These are phyloP conservation scores for Sugiyamaella grinbergsii DNA, from an alignment of 1,139 yeast genomes.

Conservation along the genomic window DNA sequence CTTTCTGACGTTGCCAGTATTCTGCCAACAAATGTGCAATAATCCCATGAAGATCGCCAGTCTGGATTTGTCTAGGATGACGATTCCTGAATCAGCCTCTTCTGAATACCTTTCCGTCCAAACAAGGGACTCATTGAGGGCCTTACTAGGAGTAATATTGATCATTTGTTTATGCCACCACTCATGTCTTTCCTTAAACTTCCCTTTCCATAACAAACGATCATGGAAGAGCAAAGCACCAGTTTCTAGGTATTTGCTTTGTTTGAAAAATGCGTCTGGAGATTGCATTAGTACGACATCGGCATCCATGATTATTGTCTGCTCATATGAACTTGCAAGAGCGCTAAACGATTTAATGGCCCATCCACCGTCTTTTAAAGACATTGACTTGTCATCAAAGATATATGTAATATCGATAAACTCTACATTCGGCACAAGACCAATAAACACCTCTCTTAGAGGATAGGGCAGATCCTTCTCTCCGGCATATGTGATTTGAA, in stretches of 20 bases:
- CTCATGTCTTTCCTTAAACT: not conserved
- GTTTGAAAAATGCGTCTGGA: conserved; percentile 14
- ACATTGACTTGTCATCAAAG: conserved; percentile 7
- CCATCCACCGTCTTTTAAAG: conserved; percentile 11
- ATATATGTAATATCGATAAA: conserved; percentile 7
- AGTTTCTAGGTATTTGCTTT: conserved; percentile 7
- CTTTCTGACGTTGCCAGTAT: conserved; percentile 16
- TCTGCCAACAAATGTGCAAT: conserved; percentile 17
- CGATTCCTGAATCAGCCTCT: conserved; percentile 14
- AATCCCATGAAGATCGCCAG: conserved; percentile 11
- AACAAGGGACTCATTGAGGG: conserved; percentile 2
- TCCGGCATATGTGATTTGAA: conserved; percentile 15
- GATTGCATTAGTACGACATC: conserved; percentile 17
- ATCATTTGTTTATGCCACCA: conserved; percentile 13
- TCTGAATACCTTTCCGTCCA: conserved; percentile 15
- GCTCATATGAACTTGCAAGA: conserved; percentile 10
- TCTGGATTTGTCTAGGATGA: conserved; percentile 13
- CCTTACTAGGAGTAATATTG: conserved; percentile 3
- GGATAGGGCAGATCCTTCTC: conserved; percentile 14
- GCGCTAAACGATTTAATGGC: conserved; percentile 18
- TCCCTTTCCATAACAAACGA: not conserved
- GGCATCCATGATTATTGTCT: conserved; percentile 12
- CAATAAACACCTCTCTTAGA: conserved; percentile 4
- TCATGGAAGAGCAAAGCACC: conserved; percentile 20
- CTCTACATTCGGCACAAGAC: conserved; percentile 1